Conservation (phyloP, 345 rosid genomes). For the Isatis tinctoria region DNA sequence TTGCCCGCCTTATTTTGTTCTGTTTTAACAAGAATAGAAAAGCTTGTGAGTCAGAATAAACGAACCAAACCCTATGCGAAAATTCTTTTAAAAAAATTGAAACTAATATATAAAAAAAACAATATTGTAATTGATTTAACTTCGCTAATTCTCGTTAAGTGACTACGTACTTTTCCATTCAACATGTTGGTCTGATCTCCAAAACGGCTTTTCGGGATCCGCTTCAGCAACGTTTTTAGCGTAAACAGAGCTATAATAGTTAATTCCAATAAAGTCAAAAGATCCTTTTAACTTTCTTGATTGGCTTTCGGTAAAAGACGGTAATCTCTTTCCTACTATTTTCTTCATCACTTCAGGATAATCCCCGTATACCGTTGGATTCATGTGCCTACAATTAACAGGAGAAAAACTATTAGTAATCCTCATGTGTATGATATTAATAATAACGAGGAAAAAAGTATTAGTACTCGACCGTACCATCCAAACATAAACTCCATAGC, state of each 20-base stretch:
- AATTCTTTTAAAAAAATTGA: background rate
- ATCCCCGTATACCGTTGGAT: slow-evolving; percentile 41
- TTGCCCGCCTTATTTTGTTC: slow-evolving; percentile 21
- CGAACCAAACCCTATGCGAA: background rate
- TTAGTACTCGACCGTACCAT: slow-evolving; percentile 12
- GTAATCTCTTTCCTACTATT: slow-evolving; percentile 38
- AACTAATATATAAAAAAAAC: background rate
- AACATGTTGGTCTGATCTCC: slow-evolving; percentile 34
- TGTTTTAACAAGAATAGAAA: background rate
- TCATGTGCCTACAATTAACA: slow-evolving; percentile 25
- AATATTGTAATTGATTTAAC: background rate
- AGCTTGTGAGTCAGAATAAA: background rate
- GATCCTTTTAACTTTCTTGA: slow-evolving; percentile 39
- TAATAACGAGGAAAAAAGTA: background rate
- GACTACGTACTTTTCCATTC: slow-evolving; percentile 33
- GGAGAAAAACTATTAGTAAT: background rate
- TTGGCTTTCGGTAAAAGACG: slow-evolving; percentile 35
- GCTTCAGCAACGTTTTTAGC: slow-evolving; percentile 4
- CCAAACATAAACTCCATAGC: slow-evolving; percentile 35
- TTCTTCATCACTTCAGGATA: slow-evolving; percentile 41
- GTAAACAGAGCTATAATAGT: slow-evolving; percentile 42
- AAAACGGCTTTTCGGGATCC: slow-evolving; percentile 20
- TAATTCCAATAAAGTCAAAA: slow-evolving; percentile 42
- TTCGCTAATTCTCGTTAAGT: background rate
- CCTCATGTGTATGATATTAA: background rate